A percentile compares a stretch with the other conserved stretches of the same genome.
Evolutionary conservation across 495 filamentous ascomycete genomes (phyloP).

Genomic region (Lasiosphaeris hirsuta): DNA sequence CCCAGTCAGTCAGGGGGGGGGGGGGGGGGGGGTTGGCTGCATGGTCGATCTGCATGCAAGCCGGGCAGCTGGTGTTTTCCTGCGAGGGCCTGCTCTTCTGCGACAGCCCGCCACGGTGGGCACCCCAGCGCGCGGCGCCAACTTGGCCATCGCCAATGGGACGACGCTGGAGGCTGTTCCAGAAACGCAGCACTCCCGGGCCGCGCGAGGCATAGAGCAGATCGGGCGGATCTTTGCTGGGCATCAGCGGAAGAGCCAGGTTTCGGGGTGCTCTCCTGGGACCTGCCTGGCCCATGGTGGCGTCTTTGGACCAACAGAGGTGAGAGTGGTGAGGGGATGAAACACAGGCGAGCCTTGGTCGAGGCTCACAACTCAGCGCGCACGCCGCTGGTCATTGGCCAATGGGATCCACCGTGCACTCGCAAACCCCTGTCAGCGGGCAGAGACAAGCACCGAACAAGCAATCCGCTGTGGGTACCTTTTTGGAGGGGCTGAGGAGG

Average conservation of each 20-base stretch:
- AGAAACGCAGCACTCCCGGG: not conserved
- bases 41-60: not conserved
- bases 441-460: too few relatives aligned
- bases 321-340: not conserved
- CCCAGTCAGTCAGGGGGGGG: not conserved
- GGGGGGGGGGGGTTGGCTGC: not conserved
- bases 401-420: not conserved
- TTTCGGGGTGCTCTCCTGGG: too few relatives aligned
- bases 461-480: too few relatives aligned
- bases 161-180: conserved; percentile 1
- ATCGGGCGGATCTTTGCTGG: too few relatives aligned
- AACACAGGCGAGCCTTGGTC: not conserved
- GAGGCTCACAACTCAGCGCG: not conserved
- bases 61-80: too few relatives aligned
- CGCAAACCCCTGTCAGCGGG: not conserved
- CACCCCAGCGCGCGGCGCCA: too few relatives aligned
- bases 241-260: too few relatives aligned
- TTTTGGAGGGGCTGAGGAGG: too few relatives aligned
- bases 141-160: not conserved
- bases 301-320: not conserved
- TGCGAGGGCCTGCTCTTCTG: too few relatives aligned
- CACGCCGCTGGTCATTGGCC: not conserved
- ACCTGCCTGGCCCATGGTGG: not conserved
- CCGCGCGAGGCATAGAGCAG: too few relatives aligned
- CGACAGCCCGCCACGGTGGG: too few relatives aligned